A percentile compares a stretch with the other conserved stretches of the same genome.
phyloP scores from a whole-genome alignment of 495 filamentous ascomycete genomes.

The Talaromyces adpressus region DNA sequence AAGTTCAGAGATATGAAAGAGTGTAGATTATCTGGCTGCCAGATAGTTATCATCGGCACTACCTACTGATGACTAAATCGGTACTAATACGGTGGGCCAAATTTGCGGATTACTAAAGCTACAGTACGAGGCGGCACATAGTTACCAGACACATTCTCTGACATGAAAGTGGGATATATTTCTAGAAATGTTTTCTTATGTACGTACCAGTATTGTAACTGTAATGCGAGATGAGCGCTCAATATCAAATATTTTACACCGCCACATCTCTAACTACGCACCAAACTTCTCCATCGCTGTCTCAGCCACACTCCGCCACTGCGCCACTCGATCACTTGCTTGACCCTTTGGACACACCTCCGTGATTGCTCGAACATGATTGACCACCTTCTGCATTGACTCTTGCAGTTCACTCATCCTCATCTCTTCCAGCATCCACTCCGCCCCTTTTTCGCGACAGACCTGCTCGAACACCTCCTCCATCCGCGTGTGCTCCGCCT shows the following conservation, averaged over 20 bases:
- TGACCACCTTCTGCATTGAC: slow-evolving; percentile 8
- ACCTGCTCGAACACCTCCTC: slow-evolving; percentile 16
- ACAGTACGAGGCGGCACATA: too few species aligned
- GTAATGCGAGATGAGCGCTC: too few species aligned
- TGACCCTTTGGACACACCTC: not conserved
- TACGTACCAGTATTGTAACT: too few species aligned
- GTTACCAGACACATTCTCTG: too few species aligned
- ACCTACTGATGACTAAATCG: too few species aligned
- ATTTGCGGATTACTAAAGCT: too few species aligned
- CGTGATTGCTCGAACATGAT: not conserved
- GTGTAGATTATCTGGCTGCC: not conserved
- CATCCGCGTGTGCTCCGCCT: slow-evolving; percentile 17
- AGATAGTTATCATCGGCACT: too few species aligned
- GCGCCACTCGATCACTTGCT: not conserved
- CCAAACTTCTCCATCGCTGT: slow-evolving; percentile 1
- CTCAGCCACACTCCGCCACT: not conserved
- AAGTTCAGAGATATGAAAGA: not conserved
- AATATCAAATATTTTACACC: too few species aligned
- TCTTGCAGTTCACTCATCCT: not conserved
- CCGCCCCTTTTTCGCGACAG: slow-evolving; percentile 6
- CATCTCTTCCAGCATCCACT: not conserved
- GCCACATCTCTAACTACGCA: not conserved
- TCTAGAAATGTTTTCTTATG: too few species aligned
- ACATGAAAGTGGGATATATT: too few species aligned
- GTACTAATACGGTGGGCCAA: too few species aligned